Conservation (phyloP, 257 asterid genomes). For the Ilex aquifolium region DNA sequence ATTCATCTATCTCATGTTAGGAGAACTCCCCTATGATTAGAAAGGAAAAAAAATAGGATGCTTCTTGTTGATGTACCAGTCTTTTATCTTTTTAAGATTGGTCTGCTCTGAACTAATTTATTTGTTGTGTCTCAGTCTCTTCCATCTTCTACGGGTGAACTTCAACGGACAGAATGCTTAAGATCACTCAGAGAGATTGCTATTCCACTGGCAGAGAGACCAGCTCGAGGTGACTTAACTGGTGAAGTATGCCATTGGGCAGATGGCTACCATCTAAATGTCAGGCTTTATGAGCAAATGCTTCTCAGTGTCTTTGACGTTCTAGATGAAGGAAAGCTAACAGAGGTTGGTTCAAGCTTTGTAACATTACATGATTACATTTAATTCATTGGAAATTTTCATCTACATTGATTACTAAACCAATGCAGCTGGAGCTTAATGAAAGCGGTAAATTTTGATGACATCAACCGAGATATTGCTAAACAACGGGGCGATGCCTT, state of each 20-base stretch:
- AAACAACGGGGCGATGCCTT: too few species aligned
- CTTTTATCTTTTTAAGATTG: constrained; percentile 5
- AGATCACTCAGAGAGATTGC: constrained; percentile 82
- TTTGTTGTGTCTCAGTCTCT: constrained; percentile 56
- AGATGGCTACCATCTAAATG: constrained; percentile 94
- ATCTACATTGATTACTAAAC: neutral
- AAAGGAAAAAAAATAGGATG: neutral
- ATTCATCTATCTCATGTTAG: neutral
- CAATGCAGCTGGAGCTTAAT: too few species aligned
- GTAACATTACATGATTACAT: too few species aligned
- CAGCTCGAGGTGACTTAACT: constrained; percentile 96
- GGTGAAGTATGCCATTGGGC: constrained; percentile 99
- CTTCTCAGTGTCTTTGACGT: constrained; percentile 91
- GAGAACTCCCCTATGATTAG: neutral
- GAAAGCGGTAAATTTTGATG: too few species aligned
- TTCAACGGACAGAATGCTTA: constrained; percentile 84
- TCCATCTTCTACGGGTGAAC: constrained; percentile 81
- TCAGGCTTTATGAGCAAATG: constrained; percentile 83
- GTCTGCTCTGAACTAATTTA: constrained; percentile 8
- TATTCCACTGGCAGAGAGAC: constrained; percentile 85
- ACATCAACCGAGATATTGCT: too few species aligned
- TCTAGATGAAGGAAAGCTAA: constrained; percentile 97
- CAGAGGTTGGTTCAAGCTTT: constrained; percentile 56
- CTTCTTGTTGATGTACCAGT: neutral
- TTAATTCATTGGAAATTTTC: neutral